These are phyloP conservation scores for Salix viminalis DNA, from an alignment of 345 rosid genomes.

Conservation along the genomic window DNA sequence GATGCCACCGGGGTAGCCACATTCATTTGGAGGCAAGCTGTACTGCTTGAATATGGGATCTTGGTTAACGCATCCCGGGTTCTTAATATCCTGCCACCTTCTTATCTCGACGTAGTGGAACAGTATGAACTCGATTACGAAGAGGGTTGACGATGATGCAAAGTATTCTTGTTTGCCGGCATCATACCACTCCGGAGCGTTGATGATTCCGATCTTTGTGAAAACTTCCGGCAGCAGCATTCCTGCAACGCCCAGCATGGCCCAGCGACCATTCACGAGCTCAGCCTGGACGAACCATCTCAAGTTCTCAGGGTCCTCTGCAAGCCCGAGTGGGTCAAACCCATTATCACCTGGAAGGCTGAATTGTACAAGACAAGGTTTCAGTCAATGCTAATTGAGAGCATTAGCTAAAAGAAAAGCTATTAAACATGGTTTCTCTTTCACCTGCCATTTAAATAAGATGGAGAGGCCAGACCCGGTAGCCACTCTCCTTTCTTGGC, in stretches of 20 bases:
- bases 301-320: slow-evolving; percentile 95
- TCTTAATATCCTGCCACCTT: slow-evolving; percentile 97
- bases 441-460: slow-evolving; percentile 84
- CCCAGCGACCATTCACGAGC: slow-evolving; percentile 92
- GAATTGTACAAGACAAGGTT: not conserved
- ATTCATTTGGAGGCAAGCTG: slow-evolving; percentile 82
- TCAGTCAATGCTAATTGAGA: not conserved
- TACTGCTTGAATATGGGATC: slow-evolving; percentile 98
- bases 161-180: slow-evolving; percentile 93
- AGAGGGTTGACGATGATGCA: slow-evolving; percentile 85
- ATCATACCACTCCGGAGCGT: slow-evolving; percentile 77
- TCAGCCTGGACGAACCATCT: slow-evolving; percentile 87
- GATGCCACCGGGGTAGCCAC: slow-evolving; percentile 85
- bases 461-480: slow-evolving; percentile 79
- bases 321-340: slow-evolving; percentile 83
- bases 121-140: slow-evolving; percentile 90
- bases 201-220: slow-evolving; percentile 73
- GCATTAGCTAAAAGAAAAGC: not conserved
- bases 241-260: slow-evolving; percentile 92
- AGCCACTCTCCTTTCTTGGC: slow-evolving; percentile 98
- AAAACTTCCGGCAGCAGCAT: slow-evolving; percentile 92
- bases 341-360: slow-evolving; percentile 98
- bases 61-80: slow-evolving; percentile 95
- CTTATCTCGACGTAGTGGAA: slow-evolving; percentile 97
- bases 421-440: not conserved